Percentiles rank a stretch among this genome's conserved stretches.
phyloP scores from a whole-genome alignment of 2,329 filamentous ascomycete species.

The Trichoderma koningiopsis region DNA sequence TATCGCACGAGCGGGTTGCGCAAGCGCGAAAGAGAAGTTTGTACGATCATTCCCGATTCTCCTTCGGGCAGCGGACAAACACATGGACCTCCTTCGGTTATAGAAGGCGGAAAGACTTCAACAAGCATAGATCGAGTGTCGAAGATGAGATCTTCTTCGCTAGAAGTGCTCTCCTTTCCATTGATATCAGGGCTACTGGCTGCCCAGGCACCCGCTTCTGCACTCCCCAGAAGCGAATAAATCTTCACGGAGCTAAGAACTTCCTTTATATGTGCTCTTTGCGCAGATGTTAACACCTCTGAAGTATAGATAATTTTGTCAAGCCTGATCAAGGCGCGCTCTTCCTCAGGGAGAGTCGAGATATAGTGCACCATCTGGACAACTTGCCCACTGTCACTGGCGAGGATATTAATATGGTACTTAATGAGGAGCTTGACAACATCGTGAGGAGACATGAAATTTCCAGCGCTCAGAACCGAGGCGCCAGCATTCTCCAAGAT shows the following conservation, averaged over 20 bases:
- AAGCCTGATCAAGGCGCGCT: constrained; percentile 35
- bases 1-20: constrained; percentile 50
- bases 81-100: background rate
- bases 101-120: constrained; percentile 39
- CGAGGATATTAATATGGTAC: constrained; percentile 43
- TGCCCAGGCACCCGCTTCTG: constrained; percentile 47
- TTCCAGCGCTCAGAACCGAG: constrained; percentile 42
- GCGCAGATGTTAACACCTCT: constrained; percentile 40
- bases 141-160: constrained; percentile 41
- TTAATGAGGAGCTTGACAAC: constrained; percentile 35
- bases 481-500: constrained; percentile 46
- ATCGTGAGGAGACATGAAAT: constrained; percentile 31
- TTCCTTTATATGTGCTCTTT: constrained; percentile 37
- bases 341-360: constrained; percentile 32
- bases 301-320: constrained; percentile 50
- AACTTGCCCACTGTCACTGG: constrained; percentile 44
- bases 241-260: constrained; percentile 41
- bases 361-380: constrained; percentile 42
- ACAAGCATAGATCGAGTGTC: constrained; percentile 42
- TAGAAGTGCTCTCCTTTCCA: background rate
- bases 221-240: constrained; percentile 45
- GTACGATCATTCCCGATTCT: constrained; percentile 42
- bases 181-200: constrained; percentile 38
- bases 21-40: constrained; percentile 46
- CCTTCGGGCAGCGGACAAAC: constrained; percentile 35